Conservation (phyloP, 2,329 filamentous ascomycete genomes). For the Claviceps sp. region DNA sequence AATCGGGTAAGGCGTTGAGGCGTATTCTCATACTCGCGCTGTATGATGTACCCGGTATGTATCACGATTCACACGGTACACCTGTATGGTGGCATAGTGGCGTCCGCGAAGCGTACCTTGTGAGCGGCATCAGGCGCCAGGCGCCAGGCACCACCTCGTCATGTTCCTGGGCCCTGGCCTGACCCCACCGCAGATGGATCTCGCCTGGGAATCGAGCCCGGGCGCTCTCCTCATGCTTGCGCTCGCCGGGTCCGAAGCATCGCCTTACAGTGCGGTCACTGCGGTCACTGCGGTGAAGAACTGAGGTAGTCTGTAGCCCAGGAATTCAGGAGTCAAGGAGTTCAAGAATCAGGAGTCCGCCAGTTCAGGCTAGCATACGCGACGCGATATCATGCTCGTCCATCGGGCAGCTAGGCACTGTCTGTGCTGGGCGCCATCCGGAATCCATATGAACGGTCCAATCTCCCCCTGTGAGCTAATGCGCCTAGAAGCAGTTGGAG, state of each 20-base stretch:
- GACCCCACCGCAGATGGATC: background rate
- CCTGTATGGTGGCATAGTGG: too few species aligned
- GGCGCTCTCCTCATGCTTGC: background rate
- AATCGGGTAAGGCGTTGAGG: too few species aligned
- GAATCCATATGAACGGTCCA: slow-evolving; percentile 1
- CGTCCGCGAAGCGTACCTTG: too few species aligned
- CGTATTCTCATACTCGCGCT: too few species aligned
- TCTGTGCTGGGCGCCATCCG: slow-evolving; percentile 1
- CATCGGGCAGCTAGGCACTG: background rate
- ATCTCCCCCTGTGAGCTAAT: slow-evolving; percentile 4
- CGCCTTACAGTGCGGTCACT: background rate
- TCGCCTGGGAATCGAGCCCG: background rate
- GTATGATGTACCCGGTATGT: too few species aligned
- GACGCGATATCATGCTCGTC: background rate
- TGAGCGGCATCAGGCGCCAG: too few species aligned
- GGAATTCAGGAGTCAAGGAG: background rate
- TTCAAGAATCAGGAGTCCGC: background rate
- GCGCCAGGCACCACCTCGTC: background rate
- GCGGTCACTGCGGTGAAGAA: too few species aligned
- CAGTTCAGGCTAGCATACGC: background rate
- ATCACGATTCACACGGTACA: too few species aligned
- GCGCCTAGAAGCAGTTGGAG: background rate
- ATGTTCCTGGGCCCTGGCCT: background rate
- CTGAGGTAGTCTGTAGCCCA: too few species aligned
- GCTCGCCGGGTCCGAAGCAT: background rate